These are phyloP conservation scores for Pseudogymnoascus pannorum DNA, from an alignment of 2,329 filamentous ascomycete species.

Conservation along the genomic window DNA sequence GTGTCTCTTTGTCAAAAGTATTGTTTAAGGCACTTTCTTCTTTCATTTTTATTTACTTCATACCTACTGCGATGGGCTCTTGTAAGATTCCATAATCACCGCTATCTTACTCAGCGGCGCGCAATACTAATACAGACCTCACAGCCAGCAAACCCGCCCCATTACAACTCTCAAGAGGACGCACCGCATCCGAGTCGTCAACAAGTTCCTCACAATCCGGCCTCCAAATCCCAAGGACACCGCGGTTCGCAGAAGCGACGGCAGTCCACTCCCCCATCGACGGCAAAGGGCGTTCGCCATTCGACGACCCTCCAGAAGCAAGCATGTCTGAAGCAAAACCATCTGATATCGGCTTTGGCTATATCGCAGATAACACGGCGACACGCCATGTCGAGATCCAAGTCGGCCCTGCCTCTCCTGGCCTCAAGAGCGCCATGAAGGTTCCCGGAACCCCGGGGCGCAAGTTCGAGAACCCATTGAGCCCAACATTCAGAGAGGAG, in stretches of 20 bases:
- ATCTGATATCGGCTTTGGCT: slow-evolving; percentile 87
- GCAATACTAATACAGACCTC: background rate
- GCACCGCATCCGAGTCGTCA: slow-evolving; percentile 38
- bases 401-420: slow-evolving; percentile 64
- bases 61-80: background rate
- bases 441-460: slow-evolving; percentile 74
- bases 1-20: slow-evolving; percentile 18
- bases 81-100: background rate
- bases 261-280: slow-evolving; percentile 72
- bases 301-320: slow-evolving; percentile 50
- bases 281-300: slow-evolving; percentile 42
- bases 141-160: slow-evolving; percentile 17
- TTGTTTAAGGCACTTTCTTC: slow-evolving; percentile 1
- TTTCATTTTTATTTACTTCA: background rate
- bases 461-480: slow-evolving; percentile 68
- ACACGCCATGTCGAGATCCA: slow-evolving; percentile 52
- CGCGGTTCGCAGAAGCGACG: slow-evolving; percentile 75
- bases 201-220: slow-evolving; percentile 33
- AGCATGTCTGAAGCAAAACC: slow-evolving; percentile 59
- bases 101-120: background rate
- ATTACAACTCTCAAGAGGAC: slow-evolving; percentile 18
- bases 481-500: slow-evolving; percentile 87
- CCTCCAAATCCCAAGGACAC: slow-evolving; percentile 61
- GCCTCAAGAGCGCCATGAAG: slow-evolving; percentile 81
- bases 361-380: slow-evolving; percentile 57